Conservation (phyloP, 805 yeast species). For the Ogataea wickerhamii region DNA sequence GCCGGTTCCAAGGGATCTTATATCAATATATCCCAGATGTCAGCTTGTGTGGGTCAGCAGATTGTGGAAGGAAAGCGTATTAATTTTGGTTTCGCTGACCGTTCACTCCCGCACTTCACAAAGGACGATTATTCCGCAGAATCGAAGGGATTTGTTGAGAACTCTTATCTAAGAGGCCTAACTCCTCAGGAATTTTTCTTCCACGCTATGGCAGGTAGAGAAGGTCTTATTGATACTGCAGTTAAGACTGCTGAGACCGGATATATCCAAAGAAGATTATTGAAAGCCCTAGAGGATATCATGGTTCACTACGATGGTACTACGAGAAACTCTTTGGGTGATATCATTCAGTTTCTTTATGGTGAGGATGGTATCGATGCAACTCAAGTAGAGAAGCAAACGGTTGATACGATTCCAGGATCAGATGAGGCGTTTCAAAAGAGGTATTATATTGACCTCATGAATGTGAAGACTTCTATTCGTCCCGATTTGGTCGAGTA, state of each 20-base stretch:
- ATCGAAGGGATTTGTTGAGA: conserved; percentile 96
- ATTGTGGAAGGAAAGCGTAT: conserved; percentile 99
- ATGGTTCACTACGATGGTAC: conserved; percentile 99
- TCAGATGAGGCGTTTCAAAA: conserved; percentile 78
- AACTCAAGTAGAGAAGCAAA: conserved; percentile 94
- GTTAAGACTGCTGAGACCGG: conserved; percentile 99
- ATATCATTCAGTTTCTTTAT: conserved; percentile 89
- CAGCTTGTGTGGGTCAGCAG: conserved; percentile 99
- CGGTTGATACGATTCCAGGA: conserved; percentile 93
- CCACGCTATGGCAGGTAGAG: conserved; percentile 99
- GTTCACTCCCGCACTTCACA: conserved; percentile 96
- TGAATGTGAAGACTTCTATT: conserved; percentile 62
- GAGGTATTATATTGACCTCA: conserved; percentile 81
- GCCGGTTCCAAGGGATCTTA: conserved; percentile 99
- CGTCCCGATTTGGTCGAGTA: conserved; percentile 77
- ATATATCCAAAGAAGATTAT: conserved; percentile 96
- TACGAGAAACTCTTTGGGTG: conserved; percentile 96
- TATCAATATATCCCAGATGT: conserved; percentile 98
- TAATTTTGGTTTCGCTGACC: conserved; percentile 94
- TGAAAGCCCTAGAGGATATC: conserved; percentile 93
- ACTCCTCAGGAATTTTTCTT: conserved; percentile 98
- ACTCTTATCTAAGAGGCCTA: conserved; percentile 93
- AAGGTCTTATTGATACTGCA: conserved; percentile 98
- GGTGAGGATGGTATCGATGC: conserved; percentile 99
- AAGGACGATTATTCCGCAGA: conserved; percentile 99